Base-by-base conservation (phyloP, 768 basidiomycete species). In the Naganishia vaughanmartiniae region DNA sequence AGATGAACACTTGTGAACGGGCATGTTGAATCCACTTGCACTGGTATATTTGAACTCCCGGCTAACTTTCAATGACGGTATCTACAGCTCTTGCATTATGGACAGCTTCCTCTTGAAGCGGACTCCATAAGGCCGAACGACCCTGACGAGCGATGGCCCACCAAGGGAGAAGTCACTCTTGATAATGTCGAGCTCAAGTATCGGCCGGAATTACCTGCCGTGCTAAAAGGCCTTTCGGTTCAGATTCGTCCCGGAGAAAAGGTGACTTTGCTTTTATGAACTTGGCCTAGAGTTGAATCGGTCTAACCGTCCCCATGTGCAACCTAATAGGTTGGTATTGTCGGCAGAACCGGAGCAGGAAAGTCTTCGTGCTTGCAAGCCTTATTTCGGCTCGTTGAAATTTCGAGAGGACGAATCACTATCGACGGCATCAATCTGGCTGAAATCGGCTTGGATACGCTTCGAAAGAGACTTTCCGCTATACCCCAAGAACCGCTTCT, bases 351-450 rank as follows among this genome's bases (percentile, higher is more conserved):
- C 0, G 54, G 92, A 55, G 92, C 92, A 0, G 92, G 92, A 46
- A 92, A 95, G 81, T 90, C 89, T 21, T 90, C 90, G 0, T 89
- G 95, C 70, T 90, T 95, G 90, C 89, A 88, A 75, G 89, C 91
- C 5, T 83, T 96, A 0, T 94, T 89, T 82, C 87, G 92, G 26
- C 83, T 96, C 33, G 90, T 93, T n/a, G 94, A 97, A 77, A 83
- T 88, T 36, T 81, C 84, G 0, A 86, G 87, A 10, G 93, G 93
- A 24, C 85, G 85, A 1, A 91, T 97, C 73, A 77, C 82, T 26
- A 87, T 95, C 70, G 93, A 95, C 79, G 91, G 86, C 7, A 30
- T 91, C n/a, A 89, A 97, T 76, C 88, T 92, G 46, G 89, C 90
- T n/a, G 86, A 84, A 11, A 82, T 90, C 31, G 87, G 87, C 0